A percentile compares a stretch with the other conserved stretches of the same genome.
Conservation (phyloP, 192 early-diverging fungal species). For the Podila epicladia region DNA sequence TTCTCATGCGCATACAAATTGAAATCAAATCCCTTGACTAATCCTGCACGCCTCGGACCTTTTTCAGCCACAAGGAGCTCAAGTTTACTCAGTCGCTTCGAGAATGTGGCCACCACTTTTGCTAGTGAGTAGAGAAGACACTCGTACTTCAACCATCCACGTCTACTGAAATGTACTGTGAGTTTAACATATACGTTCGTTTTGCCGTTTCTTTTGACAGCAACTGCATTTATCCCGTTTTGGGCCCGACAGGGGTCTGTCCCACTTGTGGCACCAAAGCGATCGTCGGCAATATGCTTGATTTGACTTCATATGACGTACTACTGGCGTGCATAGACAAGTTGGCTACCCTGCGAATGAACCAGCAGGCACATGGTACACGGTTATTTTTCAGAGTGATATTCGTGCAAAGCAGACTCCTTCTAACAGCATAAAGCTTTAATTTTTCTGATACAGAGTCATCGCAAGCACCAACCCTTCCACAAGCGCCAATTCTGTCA, state of each 20-base stretch:
- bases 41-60: neutral
- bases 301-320: slow-evolving; percentile 40
- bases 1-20: too few species aligned
- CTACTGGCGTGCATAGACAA: slow-evolving; percentile 44
- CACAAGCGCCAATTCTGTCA: neutral
- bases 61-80: slow-evolving; percentile 19
- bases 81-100: slow-evolving; percentile 30
- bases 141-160: neutral
- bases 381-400: neutral
- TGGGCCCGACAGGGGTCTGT: slow-evolving; percentile 31
- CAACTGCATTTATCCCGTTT: slow-evolving; percentile 27
- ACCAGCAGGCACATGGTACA: neutral
- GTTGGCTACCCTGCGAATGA: slow-evolving; percentile 4
- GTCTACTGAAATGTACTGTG: neutral
- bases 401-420: too few species aligned
- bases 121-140: slow-evolving; percentile 33
- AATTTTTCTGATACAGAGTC: neutral
- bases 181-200: neutral
- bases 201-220: neutral
- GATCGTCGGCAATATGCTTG: slow-evolving; percentile 38
- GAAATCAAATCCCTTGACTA: neutral
- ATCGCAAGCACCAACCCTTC: neutral
- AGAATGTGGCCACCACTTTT: slow-evolving; percentile 55
- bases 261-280: slow-evolving; percentile 47
- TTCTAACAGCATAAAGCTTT: too few species aligned